These are phyloP conservation scores for Salvia sclarea DNA, from an alignment of 305 asterid species.

Conservation along the genomic window DNA sequence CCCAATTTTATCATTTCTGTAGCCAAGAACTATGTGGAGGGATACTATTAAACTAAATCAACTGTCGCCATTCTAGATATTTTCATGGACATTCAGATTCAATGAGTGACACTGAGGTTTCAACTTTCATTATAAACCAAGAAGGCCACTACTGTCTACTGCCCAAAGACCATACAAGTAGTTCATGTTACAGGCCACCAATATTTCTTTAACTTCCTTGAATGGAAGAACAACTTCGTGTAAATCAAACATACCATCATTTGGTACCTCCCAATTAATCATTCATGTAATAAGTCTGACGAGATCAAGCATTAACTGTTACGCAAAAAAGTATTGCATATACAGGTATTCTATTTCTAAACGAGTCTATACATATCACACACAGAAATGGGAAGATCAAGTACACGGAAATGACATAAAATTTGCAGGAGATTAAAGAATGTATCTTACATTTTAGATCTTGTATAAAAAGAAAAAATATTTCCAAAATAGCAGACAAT, in stretches of 20 bases:
- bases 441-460: conserved; percentile 6
- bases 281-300: not conserved
- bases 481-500: conserved; percentile 5
- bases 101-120: not conserved
- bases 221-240: not conserved
- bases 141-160: not conserved
- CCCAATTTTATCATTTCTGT: not conserved
- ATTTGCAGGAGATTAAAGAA: not conserved
- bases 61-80: not conserved
- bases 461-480: not conserved
- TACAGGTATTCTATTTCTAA: not conserved
- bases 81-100: not conserved
- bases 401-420: not conserved
- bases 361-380: not conserved
- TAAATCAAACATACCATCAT: not conserved
- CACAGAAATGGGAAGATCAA: not conserved
- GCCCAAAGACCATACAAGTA: not conserved
- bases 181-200: not conserved
- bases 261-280: not conserved
- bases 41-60: not conserved
- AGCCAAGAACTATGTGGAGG: not conserved
- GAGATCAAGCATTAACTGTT: not conserved
- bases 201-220: not conserved
- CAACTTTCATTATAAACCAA: not conserved
- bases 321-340: too few species aligned